Conservation (phyloP, 73 alveolate genomes). For the Tetrahymena thermophila region DNA sequence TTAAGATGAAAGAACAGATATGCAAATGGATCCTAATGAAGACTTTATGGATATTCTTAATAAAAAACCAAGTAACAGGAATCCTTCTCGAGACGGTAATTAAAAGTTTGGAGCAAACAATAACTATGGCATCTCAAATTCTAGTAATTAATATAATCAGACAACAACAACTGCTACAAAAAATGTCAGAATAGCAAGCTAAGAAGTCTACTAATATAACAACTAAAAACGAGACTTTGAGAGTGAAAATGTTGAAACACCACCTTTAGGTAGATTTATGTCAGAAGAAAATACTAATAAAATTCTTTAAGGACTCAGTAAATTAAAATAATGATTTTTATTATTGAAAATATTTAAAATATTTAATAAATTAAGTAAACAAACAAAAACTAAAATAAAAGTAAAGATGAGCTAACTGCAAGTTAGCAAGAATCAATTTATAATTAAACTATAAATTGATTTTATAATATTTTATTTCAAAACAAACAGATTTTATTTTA, state of each 20-base stretch:
- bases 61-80: not conserved
- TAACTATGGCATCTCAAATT: too few species aligned
- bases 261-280: not conserved
- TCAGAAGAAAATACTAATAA: not conserved
- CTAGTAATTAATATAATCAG: too few species aligned
- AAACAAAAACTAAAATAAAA: not conserved
- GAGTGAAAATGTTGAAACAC: not conserved
- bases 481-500: too few species aligned
- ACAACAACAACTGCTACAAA: too few species aligned
- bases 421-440: too few species aligned
- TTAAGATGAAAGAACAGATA: not conserved
- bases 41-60: not conserved
- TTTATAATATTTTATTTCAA: not conserved
- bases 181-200: too few species aligned
- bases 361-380: too few species aligned
- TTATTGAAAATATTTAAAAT: not conserved
- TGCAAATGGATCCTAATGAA: not conserved
- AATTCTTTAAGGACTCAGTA: not conserved
- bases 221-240: not conserved
- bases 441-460: too few species aligned
- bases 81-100: not conserved
- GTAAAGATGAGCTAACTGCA: too few species aligned
- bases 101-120: not conserved
- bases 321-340: not conserved
- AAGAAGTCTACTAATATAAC: not conserved